Base-by-base conservation (phyloP, 2,329 filamentous ascomycete genomes). In the Pseudogymnoascus sp. region DNA sequence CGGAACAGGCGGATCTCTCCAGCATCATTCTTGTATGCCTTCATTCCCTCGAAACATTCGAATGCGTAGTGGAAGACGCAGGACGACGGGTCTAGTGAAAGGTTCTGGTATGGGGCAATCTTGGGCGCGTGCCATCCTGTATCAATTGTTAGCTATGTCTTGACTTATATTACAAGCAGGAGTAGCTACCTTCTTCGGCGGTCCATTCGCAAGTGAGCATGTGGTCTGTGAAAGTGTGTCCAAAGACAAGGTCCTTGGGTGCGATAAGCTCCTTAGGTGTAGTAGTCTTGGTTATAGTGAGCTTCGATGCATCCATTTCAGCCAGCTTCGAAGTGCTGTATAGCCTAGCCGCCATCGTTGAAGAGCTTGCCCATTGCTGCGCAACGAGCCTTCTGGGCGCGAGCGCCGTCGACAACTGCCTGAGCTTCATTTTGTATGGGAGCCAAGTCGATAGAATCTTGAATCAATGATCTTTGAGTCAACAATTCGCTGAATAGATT, bases 21-120 rank as follows among this genome's bases (percentile, higher is more conserved):
- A 47, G 85, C 75, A 71, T 83, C 85, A 79, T 96, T 91, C 77
- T 93, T 96, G 83, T 99, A 99, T 65, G 95, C 95, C 81, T 99
- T 99, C 92, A 97, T 96, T 70, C 95, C 95, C 81, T 99, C 95
- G 77, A 99, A 99, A 76, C 90, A 95, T 77, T 96, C 91, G 74
- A 97, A 97, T 60, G 91, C 95, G 78, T 99, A 99, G 83, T 99
- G 95, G 79, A 99, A 93, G 67, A 97, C 95, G 79, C 93, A 97
- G 36, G 91, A 95, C 47, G 95, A 91, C 26, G 95, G 95, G 76
- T 97, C 95, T 71, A 99, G 88, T 54, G 90, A 93, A 70, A 99
- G 90, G 79, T 97, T 97, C 78, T 97, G 92, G 81, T 97, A 97
- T 18, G 95, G 95, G 16, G 85, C 87, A 74, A 99, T 97, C 68